Base-by-base conservation (phyloP, 352 stramenopile species). In the Globisporangium ultimum region DNA sequence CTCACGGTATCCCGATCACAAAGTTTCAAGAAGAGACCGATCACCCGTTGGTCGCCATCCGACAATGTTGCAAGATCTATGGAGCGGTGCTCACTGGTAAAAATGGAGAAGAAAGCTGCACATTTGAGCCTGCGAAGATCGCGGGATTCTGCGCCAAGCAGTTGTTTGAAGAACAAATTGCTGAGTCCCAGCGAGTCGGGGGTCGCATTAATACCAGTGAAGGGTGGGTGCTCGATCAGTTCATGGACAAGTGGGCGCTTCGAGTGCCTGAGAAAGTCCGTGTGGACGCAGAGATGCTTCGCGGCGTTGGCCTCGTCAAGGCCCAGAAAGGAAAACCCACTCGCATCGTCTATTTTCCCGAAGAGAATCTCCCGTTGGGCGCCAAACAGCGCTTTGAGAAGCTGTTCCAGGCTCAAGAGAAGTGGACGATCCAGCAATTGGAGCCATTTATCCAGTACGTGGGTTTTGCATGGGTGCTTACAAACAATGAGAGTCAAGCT, bases 201-300 rank as follows among this genome's bases (percentile, higher is more conserved):
- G 38, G 60, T 10, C 59, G 50, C 2, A 51, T 20, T 13, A n/a
- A n/a, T n/a, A n/a, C n/a, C n/a, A 59, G 71, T 14, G 70, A 83
- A 11, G 81, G 71, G 10, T 89, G 74, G 74, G 50, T 68, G 17
- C 59, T 89, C 15, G 70, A 85, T 4, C 55, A 71, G 47, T 95
- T 95, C 48, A 79, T 95, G 74, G 77, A 92, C 20, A 91, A 95
- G 48, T 95, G 85, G 85, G 76, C 83, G 40, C 61, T 93, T 12
- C 77, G 83, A 14, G 83, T 95, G 3, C 85, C 83, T 2, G 76
- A 90, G 24, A 74, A 67, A 8, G 75, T 95, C 45, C 67, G 55
- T 0, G 84, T 93, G 14, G 74, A 52, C 42, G 54, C 72, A n/a
- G 78, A 85, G 1, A 79, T 95, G 71, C 80, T 95, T 2, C 68